Base-by-base conservation (phyloP, 148 eudicot species). In the Cornus florida region DNA sequence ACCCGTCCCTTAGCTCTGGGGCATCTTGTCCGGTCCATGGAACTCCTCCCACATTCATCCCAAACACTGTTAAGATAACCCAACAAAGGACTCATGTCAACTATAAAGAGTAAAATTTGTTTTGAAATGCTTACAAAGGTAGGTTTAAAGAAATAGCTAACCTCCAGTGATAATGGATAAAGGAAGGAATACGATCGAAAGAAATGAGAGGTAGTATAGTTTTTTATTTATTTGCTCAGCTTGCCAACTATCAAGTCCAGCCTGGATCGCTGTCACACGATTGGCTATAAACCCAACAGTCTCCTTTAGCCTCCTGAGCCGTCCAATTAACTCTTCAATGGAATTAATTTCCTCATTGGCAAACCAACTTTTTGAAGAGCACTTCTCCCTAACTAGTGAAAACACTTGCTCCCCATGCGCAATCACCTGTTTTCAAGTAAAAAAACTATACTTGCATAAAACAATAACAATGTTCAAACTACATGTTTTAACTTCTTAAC, bases 1-100 rank as follows among this genome's bases (percentile, higher is more conserved):
- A 96, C 22, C 99, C 99, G 73, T 96, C 84, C 79, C 72, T 84
- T 71, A 93, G 70, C 64, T 75, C 87, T 3, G 98, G 98, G 32
- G 80, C 85, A 43, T 77, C 82, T 80, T 96, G 99, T 8, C 41
- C 79, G 1, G 99, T 92, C 99, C 99, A 96, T 62, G 99, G 99
- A 73, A 96, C 97, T 72, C 99, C 99, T 79, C 99, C 98, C 74
- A 94, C 98, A 57, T 96, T 96, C 99, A 96, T 96, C 73, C 99
- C 99, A 82, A 96, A 96, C 76, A 96, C 99, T 96, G 87, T 80
- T 24, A n/a, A 72, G 1, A 71, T 19, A 75, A 22, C 7, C 19
- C 73, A 79, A 81, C 23, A 80, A 59, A 33, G 17, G 33, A 31
- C 17, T 33, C 7, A 39, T 32, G 11, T 67, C 60, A 31, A 67